phyloP scores from a whole-genome alignment of 148 eudicot genomes.

The Arctostaphylos glauca region DNA sequence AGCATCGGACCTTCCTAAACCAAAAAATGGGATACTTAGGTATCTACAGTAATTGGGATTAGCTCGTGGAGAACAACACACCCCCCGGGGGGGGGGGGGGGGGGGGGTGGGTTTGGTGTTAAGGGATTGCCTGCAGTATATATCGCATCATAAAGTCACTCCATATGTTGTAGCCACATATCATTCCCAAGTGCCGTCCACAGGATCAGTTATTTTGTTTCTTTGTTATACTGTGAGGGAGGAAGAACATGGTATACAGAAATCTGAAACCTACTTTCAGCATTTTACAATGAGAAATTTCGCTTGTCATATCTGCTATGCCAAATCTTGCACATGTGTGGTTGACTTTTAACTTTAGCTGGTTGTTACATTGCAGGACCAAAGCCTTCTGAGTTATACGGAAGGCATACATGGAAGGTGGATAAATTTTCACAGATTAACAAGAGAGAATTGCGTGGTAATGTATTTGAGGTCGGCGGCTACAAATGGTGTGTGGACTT shows the following conservation, averaged over 20 bases:
- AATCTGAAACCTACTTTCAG: background rate
- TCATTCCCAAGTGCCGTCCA: background rate
- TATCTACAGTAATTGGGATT: background rate
- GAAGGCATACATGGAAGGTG: conserved; percentile 84
- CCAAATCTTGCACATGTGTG: background rate
- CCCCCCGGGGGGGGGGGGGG: too few species aligned
- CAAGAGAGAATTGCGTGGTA: conserved; percentile 91
- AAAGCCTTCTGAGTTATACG: conserved; percentile 72
- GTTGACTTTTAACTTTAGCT: background rate
- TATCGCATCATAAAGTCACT: background rate
- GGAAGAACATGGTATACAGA: background rate
- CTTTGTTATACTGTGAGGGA: background rate
- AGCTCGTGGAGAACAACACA: background rate
- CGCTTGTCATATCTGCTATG: background rate
- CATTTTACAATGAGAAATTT: background rate
- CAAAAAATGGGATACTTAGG: background rate
- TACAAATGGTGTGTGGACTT: conserved; percentile 54
- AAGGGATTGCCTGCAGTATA: background rate
- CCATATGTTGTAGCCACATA: background rate
- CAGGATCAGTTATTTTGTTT: background rate
- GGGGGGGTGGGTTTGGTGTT: too few species aligned
- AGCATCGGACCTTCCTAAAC: background rate
- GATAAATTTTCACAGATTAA: conserved; percentile 80
- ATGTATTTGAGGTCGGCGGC: conserved; percentile 91
- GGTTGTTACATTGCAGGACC: conserved; percentile 46